Evolutionary conservation across 2,329 filamentous ascomycete genomes (phyloP).

Genomic region (Colletotrichum australisinense): DNA sequence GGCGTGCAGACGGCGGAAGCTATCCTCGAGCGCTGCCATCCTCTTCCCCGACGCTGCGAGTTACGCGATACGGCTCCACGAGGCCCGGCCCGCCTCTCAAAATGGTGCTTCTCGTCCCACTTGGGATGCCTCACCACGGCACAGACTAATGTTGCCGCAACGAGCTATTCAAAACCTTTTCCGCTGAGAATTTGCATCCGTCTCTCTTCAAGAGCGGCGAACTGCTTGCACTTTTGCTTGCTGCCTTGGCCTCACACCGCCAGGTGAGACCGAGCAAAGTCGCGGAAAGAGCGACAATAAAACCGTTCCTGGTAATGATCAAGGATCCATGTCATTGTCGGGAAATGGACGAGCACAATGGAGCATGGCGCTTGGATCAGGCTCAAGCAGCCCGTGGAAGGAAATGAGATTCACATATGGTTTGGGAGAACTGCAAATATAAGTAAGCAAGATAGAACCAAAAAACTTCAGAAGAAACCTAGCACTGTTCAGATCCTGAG

Average conservation of each 20-base stretch:
- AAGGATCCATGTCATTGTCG: not conserved
- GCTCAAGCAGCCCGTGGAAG: not conserved
- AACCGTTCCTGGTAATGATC: not conserved
- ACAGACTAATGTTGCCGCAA: not conserved
- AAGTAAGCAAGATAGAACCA: not conserved
- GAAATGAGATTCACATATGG: not conserved
- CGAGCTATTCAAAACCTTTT: not conserved
- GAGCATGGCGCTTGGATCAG: not conserved
- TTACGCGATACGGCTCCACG: conserved; percentile 13
- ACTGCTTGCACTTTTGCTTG: not conserved
- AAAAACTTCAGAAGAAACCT: not conserved
- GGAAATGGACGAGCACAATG: not conserved
- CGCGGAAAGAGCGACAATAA: not conserved
- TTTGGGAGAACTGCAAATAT: not conserved
- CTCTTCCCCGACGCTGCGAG: not conserved
- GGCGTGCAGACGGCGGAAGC: not conserved
- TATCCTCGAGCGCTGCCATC: not conserved
- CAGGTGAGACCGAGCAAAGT: not conserved
- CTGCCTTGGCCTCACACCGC: not conserved
- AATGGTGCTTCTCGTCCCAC: not conserved
- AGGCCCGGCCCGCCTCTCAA: conserved; percentile 16
- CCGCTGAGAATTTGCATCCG: not conserved
- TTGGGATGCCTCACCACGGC: not conserved
- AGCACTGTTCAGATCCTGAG: not conserved
- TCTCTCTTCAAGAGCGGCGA: not conserved